Conservation (phyloP, 768 basidiomycete genomes). For the Macrocybe gigantea region DNA sequence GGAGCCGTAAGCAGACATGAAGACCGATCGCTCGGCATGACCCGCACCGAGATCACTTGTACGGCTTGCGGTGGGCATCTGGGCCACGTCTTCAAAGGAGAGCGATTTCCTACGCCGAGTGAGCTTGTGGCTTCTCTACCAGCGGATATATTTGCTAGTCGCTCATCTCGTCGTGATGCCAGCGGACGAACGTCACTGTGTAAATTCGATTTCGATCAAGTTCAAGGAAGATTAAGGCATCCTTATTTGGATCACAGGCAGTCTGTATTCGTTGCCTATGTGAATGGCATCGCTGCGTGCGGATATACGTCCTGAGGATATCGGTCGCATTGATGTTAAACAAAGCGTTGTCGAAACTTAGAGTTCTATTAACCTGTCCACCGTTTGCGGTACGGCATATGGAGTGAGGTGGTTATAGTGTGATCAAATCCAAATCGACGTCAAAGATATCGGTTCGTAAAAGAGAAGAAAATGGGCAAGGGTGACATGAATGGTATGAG, state of each 20-base stretch:
- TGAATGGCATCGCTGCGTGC: not conserved
- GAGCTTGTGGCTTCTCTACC: conserved; percentile 16
- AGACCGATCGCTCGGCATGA: conserved; percentile 61
- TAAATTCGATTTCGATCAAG: conserved; percentile 83
- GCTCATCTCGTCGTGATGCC: not conserved
- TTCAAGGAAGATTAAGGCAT: conserved; percentile 49
- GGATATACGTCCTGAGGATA: too few species aligned
- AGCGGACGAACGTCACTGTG: conserved; percentile 86
- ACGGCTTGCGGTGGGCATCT: conserved; percentile 90
- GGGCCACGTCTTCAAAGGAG: conserved; percentile 94
- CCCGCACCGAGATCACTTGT: conserved; percentile 83
- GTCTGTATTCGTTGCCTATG: not conserved
- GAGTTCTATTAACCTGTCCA: conserved; percentile 9
- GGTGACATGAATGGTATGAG: not conserved
- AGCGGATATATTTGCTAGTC: not conserved
- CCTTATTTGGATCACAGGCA: not conserved
- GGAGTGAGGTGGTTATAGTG: conserved; percentile 4
- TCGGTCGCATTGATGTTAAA: not conserved
- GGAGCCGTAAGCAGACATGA: conserved; percentile 80
- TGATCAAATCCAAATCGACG: conserved; percentile 6
- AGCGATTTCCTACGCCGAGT: conserved; percentile 79
- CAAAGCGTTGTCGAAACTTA: conserved; percentile 4
- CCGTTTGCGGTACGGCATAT: conserved; percentile 6
- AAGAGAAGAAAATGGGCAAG: conserved; percentile 2
- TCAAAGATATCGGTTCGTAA: conserved; percentile 7